Conservation (phyloP, 169 alveolate genomes). For the Plasmodium yoelii region DNA sequence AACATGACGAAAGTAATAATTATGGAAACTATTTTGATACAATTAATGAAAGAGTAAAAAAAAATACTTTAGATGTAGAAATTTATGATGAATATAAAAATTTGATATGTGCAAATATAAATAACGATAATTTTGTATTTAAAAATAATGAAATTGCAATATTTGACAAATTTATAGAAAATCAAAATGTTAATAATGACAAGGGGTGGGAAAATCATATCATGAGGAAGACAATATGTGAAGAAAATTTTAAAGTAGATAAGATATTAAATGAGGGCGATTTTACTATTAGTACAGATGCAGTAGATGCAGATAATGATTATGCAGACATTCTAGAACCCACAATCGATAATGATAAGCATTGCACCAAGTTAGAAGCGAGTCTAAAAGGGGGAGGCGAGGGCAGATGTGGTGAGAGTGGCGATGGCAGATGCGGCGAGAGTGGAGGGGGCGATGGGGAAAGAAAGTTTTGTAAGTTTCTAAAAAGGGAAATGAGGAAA, state of each 20-base stretch:
- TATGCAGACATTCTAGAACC: neutral
- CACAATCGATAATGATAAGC: neutral
- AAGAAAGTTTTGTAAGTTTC: conserved; percentile 1
- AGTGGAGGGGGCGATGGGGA: too few relatives aligned
- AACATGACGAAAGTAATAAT: neutral
- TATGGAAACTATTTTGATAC: too few relatives aligned
- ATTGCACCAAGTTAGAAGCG: neutral
- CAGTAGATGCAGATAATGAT: neutral
- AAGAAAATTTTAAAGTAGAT: neutral
- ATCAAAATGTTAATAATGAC: neutral
- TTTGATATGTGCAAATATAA: conserved; percentile 39
- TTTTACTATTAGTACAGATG: neutral
- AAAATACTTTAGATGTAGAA: conserved; percentile 17
- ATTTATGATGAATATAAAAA: conserved; percentile 38
- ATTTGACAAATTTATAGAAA: conserved; percentile 42
- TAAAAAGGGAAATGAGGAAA: conserved; percentile 6
- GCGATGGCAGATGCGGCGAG: too few relatives aligned
- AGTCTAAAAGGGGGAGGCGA: neutral
- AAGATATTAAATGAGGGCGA: neutral
- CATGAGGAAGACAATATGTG: neutral
- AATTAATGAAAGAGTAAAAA: neutral
- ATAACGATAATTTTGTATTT: conserved; percentile 63
- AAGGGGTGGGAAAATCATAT: neutral
- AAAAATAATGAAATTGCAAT: conserved; percentile 56
- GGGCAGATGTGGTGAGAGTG: too few relatives aligned